Evolutionary conservation across 306 rosid genomes (phyloP).

Genomic region (Castanea crenata): DNA sequence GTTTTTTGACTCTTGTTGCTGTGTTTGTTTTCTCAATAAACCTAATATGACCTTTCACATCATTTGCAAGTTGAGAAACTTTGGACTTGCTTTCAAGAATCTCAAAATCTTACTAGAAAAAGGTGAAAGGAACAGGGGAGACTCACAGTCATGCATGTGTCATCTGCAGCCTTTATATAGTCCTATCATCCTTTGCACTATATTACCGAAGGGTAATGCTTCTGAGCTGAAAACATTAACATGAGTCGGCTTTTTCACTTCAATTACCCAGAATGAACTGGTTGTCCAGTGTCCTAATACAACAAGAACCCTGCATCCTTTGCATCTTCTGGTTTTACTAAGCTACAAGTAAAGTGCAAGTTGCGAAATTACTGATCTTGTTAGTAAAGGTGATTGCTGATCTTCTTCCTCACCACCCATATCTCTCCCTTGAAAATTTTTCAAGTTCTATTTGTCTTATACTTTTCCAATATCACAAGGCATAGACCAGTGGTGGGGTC

Average conservation of each 20-base stretch:
- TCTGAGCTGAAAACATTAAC: too few species aligned
- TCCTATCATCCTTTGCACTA: too few species aligned
- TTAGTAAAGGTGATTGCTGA: constrained; percentile 20
- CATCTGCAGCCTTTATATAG: too few species aligned
- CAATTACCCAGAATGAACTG: too few species aligned
- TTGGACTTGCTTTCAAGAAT: not conserved
- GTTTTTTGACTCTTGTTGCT: not conserved
- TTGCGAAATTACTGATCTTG: not conserved
- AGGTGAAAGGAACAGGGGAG: not conserved
- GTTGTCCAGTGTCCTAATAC: too few species aligned
- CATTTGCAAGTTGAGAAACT: not conserved
- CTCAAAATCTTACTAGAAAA: not conserved
- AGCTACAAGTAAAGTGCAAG: not conserved
- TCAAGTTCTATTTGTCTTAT: not conserved
- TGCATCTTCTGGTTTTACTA: not conserved
- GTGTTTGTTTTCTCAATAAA: not conserved
- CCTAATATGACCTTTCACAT: not conserved
- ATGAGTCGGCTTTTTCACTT: too few species aligned
- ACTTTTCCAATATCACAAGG: not conserved
- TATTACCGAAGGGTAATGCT: too few species aligned
- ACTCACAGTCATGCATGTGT: too few species aligned
- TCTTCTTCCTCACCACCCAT: constrained; percentile 19
- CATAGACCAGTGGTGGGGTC: not conserved
- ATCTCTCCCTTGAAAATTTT: not conserved
- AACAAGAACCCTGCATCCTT: not conserved